Conservation (phyloP, 2,329 filamentous ascomycete species). For the Epichloe sylvatica region DNA sequence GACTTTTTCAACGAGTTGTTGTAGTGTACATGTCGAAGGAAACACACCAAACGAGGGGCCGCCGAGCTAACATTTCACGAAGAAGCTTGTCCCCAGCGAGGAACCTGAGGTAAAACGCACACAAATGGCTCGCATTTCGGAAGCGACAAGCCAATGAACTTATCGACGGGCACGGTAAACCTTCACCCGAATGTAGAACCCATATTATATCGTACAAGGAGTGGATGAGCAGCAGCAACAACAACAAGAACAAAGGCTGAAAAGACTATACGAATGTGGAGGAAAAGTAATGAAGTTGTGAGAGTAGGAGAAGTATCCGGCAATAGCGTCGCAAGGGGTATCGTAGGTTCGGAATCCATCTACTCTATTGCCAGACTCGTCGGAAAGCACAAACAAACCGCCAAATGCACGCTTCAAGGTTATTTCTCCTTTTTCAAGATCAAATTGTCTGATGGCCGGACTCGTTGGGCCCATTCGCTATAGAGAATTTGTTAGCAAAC, state of each 20-base stretch:
- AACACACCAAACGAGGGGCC: no score
- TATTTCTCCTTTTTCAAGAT: slow-evolving; percentile 38
- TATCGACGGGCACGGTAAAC: background rate
- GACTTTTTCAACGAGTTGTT: no score
- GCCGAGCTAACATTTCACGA: background rate
- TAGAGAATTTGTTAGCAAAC: slow-evolving; percentile 14
- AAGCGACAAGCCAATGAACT: background rate
- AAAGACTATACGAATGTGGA: background rate
- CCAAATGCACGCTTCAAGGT: background rate
- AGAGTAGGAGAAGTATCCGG: background rate
- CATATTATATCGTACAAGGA: background rate
- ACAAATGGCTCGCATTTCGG: background rate
- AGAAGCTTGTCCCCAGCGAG: background rate
- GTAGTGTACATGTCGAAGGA: no score
- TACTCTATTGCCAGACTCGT: background rate
- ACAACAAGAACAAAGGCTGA: background rate
- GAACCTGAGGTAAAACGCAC: background rate
- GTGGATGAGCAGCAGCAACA: background rate
- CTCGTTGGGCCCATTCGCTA: slow-evolving; percentile 55
- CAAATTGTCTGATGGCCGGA: slow-evolving; percentile 45
- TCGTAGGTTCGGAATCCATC: background rate
- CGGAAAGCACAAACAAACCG: background rate
- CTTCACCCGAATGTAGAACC: background rate
- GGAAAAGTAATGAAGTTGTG: background rate
- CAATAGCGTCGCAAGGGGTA: background rate